Percentiles rank a stretch among this genome's conserved stretches.
These are phyloP conservation scores for Peronospora farinosa DNA, from an alignment of 352 stramenopile genomes.

Conservation along the genomic window DNA sequence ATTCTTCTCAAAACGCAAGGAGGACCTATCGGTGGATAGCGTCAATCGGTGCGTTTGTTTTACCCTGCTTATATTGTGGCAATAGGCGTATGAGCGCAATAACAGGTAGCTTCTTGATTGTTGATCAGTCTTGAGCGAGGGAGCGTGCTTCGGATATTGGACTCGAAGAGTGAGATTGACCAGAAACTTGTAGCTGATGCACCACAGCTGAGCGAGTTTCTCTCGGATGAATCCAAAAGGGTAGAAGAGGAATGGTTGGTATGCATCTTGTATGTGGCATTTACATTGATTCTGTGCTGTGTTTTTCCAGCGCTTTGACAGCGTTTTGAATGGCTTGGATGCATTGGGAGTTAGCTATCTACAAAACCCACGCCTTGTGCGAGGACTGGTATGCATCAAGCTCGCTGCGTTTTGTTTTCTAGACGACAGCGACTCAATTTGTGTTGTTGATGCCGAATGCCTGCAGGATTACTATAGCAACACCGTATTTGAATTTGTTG, in stretches of 20 bases:
- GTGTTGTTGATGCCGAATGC: slow-evolving; percentile 1
- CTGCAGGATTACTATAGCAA: slow-evolving; percentile 87
- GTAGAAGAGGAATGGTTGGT: slow-evolving; percentile 16
- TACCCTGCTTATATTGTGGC: neutral
- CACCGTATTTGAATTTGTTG: slow-evolving; percentile 87
- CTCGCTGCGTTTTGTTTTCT: neutral
- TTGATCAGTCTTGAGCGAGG: slow-evolving; percentile 60
- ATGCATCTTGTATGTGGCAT: neutral
- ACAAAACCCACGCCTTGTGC: slow-evolving; percentile 68
- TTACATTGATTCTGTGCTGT: slow-evolving; percentile 8
- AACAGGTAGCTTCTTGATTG: neutral
- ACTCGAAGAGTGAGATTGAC: slow-evolving; percentile 76
- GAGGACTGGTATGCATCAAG: slow-evolving; percentile 52
- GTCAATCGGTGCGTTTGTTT: slow-evolving; percentile 45
- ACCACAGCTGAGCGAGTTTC: slow-evolving; percentile 52
- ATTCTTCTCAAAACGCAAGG: slow-evolving; percentile 59
- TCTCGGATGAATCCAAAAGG: slow-evolving; percentile 51
- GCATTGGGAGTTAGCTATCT: slow-evolving; percentile 55
- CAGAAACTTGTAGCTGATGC: slow-evolving; percentile 62
- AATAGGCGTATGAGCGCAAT: neutral
- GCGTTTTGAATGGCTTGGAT: slow-evolving; percentile 49
- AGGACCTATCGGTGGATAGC: slow-evolving; percentile 68
- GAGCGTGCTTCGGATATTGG: slow-evolving; percentile 81
- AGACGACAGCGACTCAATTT: slow-evolving; percentile 1
- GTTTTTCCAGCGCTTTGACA: slow-evolving; percentile 54